A percentile compares a stretch with the other conserved stretches of the same genome.
Conservation (phyloP, 768 basidiomycete species). For the Hemileccinum impolitum region DNA sequence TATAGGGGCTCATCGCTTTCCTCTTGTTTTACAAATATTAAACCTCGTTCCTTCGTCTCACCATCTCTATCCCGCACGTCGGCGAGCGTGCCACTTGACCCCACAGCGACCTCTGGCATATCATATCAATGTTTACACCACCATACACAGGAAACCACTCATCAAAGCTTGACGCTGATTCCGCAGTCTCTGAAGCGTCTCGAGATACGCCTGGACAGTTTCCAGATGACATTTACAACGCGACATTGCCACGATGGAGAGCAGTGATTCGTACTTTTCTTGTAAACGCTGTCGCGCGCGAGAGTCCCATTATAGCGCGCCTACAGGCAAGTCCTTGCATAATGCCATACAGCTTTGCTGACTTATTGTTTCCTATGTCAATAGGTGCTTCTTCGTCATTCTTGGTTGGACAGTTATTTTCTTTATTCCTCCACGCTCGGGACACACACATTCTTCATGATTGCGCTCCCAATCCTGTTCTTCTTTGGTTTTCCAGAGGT, state of each 20-base stretch:
- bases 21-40: too few relatives aligned
- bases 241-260: slow-evolving; percentile 63
- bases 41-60: too few relatives aligned
- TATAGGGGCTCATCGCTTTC: too few relatives aligned
- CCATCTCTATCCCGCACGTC: too few relatives aligned
- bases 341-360: not conserved
- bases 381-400: slow-evolving; percentile 53
- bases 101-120: not conserved
- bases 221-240: slow-evolving; percentile 57
- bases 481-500: slow-evolving; percentile 80
- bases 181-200: not conserved
- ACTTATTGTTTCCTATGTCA: slow-evolving; percentile 5
- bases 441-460: slow-evolving; percentile 94
- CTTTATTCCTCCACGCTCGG: slow-evolving; percentile 78
- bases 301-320: slow-evolving; percentile 57
- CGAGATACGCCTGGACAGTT: slow-evolving; percentile 14
- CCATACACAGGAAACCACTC: not conserved
- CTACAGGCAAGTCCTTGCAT: slow-evolving; percentile 59
- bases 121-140: slow-evolving; percentile 1
- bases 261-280: slow-evolving; percentile 54
- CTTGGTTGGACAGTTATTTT: slow-evolving; percentile 78
- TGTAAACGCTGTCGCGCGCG: slow-evolving; percentile 50
- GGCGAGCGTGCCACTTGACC: too few relatives aligned
- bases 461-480: slow-evolving; percentile 77
- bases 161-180: not conserved